These are phyloP conservation scores for Cryptosporidium ubiquitum DNA, from an alignment of 169 alveolate genomes.

Conservation along the genomic window DNA sequence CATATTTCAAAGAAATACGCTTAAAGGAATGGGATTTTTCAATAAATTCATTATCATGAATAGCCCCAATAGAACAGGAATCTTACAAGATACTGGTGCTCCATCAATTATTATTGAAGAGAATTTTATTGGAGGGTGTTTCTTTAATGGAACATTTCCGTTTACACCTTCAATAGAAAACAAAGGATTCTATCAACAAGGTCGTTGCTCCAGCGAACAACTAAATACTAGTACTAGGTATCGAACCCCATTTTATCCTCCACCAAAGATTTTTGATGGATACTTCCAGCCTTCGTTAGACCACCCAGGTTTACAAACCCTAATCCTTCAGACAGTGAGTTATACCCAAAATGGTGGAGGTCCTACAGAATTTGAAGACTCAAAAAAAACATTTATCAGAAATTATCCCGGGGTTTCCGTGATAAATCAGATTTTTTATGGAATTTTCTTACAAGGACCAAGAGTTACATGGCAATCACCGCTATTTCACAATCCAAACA, in stretches of 20 bases:
- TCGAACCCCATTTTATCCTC: constrained; percentile 63
- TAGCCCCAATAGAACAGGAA: constrained; percentile 31
- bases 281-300: constrained; percentile 47
- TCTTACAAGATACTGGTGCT: constrained; percentile 27
- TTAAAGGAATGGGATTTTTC: constrained; percentile 46
- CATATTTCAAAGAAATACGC: constrained; percentile 52
- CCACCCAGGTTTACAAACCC: constrained; percentile 44
- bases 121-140: constrained; percentile 71
- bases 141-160: constrained; percentile 64
- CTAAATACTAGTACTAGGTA: constrained; percentile 26
- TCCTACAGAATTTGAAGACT: background rate
- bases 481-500: constrained; percentile 32
- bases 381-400: constrained; percentile 35
- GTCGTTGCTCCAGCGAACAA: constrained; percentile 45
- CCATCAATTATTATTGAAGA: constrained; percentile 39
- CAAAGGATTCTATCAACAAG: constrained; percentile 14
- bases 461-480: constrained; percentile 57
- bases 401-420: constrained; percentile 60
- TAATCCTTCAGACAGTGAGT: constrained; percentile 16
- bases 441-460: constrained; percentile 66
- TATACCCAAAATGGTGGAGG: constrained; percentile 30
- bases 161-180: constrained; percentile 63
- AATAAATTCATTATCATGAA: constrained; percentile 47
- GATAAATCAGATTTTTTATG: constrained; percentile 37
- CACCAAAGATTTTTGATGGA: constrained; percentile 56